phyloP scores from a whole-genome alignment of 108 stramenopile genomes.

The Licmophora abbreviata region DNA sequence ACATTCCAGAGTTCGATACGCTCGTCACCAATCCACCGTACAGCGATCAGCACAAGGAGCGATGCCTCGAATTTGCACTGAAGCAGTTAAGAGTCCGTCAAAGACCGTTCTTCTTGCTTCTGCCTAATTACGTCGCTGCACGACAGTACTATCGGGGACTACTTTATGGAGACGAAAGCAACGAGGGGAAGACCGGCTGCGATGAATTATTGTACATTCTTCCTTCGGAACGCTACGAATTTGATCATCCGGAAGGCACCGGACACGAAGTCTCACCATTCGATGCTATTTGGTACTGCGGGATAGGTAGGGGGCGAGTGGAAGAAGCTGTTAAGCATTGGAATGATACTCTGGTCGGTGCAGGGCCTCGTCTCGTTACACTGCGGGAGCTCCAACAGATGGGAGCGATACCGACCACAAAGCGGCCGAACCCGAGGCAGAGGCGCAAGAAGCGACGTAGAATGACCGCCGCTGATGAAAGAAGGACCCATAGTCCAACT shows the following conservation, averaged over 20 bases:
- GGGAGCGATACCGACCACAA: constrained; percentile 40
- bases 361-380: constrained; percentile 10
- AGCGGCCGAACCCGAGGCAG: constrained; percentile 72
- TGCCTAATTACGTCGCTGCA: constrained; percentile 83
- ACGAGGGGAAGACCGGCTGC: neutral
- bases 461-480: constrained; percentile 6
- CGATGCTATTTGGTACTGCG: constrained; percentile 75
- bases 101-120: constrained; percentile 69
- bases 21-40: constrained; percentile 92
- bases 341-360: neutral
- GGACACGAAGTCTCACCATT: constrained; percentile 77
- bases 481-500: neutral
- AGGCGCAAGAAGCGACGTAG: constrained; percentile 41
- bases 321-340: constrained; percentile 8
- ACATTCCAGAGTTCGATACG: constrained; percentile 53
- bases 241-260: constrained; percentile 79
- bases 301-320: constrained; percentile 26
- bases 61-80: constrained; percentile 61
- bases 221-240: constrained; percentile 62
- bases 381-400: constrained; percentile 38
- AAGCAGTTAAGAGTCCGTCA: constrained; percentile 14
- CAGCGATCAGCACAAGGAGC: constrained; percentile 78
- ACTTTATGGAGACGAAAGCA: constrained; percentile 2
- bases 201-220: constrained; percentile 52
- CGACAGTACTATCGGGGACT: constrained; percentile 54